A percentile compares a stretch with the other conserved stretches of the same genome.
Conservation (phyloP, 306 rosid species). For the Glycine tomentella region DNA sequence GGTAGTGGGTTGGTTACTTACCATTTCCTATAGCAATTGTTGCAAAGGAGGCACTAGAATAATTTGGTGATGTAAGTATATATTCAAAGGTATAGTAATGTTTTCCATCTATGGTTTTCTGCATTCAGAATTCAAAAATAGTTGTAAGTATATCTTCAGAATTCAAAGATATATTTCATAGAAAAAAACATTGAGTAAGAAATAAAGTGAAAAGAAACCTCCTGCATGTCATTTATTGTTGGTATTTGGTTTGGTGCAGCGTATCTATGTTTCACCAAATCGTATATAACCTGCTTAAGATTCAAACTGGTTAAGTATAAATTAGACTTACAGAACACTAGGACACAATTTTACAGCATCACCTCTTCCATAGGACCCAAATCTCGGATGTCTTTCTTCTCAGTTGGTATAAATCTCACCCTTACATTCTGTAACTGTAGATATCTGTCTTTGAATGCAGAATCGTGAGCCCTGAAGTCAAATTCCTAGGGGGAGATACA, state of each 20-base stretch:
- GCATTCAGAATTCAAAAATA: slow-evolving; percentile 50
- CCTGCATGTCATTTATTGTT: slow-evolving; percentile 75
- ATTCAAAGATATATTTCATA: too few species aligned
- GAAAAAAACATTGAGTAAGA: background rate
- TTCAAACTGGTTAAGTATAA: slow-evolving; percentile 37
- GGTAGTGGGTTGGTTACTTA: slow-evolving; percentile 39
- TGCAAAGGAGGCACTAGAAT: slow-evolving; percentile 70
- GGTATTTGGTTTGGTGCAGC: slow-evolving; percentile 90
- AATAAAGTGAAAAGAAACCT: slow-evolving; percentile 59
- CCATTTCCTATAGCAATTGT: slow-evolving; percentile 94
- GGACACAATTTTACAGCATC: slow-evolving; percentile 1
- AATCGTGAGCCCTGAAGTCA: slow-evolving; percentile 94
- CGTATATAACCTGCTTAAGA: slow-evolving; percentile 59
- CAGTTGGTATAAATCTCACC: slow-evolving; percentile 91
- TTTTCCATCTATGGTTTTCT: slow-evolving; percentile 78
- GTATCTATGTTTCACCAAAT: slow-evolving; percentile 74
- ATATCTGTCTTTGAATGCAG: slow-evolving; percentile 88
- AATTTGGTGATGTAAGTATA: slow-evolving; percentile 73
- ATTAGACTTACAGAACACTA: background rate
- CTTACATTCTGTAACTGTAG: slow-evolving; percentile 89
- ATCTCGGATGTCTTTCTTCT: slow-evolving; percentile 82
- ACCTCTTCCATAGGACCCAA: slow-evolving; percentile 95
- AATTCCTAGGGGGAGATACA: slow-evolving; percentile 64
- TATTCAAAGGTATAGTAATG: slow-evolving; percentile 87
- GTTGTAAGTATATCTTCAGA: background rate